A percentile compares a stretch with the other conserved stretches of the same genome.
These are phyloP conservation scores for Diaporthe citri DNA, from an alignment of 2,329 filamentous ascomycete genomes.

Conservation along the genomic window DNA sequence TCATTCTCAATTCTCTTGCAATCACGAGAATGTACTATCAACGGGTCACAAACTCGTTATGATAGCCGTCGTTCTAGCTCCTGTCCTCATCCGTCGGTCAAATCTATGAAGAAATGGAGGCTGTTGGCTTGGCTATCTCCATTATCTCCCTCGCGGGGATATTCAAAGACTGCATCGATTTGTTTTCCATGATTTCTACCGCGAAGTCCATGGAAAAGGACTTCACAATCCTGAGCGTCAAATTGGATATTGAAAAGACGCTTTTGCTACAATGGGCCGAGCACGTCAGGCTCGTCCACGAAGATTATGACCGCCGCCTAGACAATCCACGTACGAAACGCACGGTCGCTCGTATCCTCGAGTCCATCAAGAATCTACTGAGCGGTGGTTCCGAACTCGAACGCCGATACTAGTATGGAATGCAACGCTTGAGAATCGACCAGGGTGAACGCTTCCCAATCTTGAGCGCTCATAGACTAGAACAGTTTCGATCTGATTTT, in stretches of 20 bases:
- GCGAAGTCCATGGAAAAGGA: background rate
- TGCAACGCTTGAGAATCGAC: background rate
- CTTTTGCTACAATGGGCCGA: background rate
- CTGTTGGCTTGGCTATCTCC: background rate
- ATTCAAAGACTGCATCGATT: background rate
- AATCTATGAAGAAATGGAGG: background rate
- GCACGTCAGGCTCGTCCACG: background rate
- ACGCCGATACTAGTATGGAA: background rate
- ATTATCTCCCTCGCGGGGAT: background rate
- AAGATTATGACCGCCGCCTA: background rate
- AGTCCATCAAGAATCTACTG: background rate
- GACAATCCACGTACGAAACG: background rate
- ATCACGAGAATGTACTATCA: too few relatives aligned
- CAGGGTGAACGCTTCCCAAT: background rate
- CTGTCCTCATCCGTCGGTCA: background rate
- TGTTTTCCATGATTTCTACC: background rate
- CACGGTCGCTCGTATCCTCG: background rate
- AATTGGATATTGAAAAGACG: background rate
- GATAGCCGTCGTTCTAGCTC: background rate
- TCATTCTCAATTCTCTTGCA: too few relatives aligned
- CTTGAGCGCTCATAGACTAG: background rate
- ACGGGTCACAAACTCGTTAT: background rate
- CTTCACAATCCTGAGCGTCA: background rate
- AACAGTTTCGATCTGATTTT: background rate
- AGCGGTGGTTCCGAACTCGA: background rate